These are phyloP conservation scores for Gryganskiella cystojenkinii DNA, from an alignment of 192 early-diverging fungal genomes.

Conservation along the genomic window DNA sequence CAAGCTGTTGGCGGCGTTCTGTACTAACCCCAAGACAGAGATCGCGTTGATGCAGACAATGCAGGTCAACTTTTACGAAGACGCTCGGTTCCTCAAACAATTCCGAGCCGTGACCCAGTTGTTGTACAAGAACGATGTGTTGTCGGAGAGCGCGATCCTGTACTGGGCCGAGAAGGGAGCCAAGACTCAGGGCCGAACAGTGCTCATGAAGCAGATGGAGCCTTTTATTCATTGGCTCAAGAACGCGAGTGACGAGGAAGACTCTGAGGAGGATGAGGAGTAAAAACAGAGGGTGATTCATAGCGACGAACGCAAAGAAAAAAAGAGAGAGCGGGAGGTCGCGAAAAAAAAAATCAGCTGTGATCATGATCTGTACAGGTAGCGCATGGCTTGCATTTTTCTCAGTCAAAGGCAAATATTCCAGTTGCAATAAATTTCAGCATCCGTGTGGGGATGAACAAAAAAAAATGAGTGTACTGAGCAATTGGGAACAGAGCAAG, in stretches of 20 bases:
- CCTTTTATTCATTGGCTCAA: conserved; percentile 86
- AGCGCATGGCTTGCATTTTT: too few relatives aligned
- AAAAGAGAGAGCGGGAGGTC: too few relatives aligned
- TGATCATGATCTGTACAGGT: too few relatives aligned
- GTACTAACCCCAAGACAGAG: conserved; percentile 86
- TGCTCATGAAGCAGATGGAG: conserved; percentile 95
- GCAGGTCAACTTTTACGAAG: conserved; percentile 88
- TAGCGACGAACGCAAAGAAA: too few relatives aligned
- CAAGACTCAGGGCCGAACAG: conserved; percentile 86
- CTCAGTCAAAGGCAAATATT: too few relatives aligned
- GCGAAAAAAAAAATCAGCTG: too few relatives aligned
- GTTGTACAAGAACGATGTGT: conserved; percentile 91
- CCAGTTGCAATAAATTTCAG: too few relatives aligned
- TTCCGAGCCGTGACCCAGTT: conserved; percentile 84
- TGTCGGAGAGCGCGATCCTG: conserved; percentile 91
- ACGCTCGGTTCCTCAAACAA: conserved; percentile 88
- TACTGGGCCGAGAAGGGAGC: conserved; percentile 96
- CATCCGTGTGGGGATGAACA: too few relatives aligned
- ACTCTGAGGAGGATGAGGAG: conserved; percentile 69
- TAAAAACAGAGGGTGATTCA: too few relatives aligned
- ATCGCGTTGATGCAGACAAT: conserved; percentile 86
- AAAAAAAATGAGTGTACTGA: too few relatives aligned
- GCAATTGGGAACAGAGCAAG: too few relatives aligned
- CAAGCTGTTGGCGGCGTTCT: conserved; percentile 79
- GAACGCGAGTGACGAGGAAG: conserved; percentile 77